Evolutionary conservation across 108 stramenopile species (phyloP), one percentile per base, ranked within the genome.

Genomic region (Skeletonema menzelii): DNA sequence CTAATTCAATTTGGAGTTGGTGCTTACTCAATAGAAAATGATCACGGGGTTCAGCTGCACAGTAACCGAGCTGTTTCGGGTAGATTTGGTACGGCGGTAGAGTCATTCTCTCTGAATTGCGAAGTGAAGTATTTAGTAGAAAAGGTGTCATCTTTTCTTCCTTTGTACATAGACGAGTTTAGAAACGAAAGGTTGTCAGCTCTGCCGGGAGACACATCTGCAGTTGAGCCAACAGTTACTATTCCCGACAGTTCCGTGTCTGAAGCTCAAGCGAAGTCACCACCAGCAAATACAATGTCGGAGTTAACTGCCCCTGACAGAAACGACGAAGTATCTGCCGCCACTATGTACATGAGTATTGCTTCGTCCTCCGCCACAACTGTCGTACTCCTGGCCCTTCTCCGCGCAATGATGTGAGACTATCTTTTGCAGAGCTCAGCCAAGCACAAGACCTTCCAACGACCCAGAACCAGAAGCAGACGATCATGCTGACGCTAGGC

Each of bases 1-100:
- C 27, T 76, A 4, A 28, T 76, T 4, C 20, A 56, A 22, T 76
- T 76, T 63, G 75, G 75, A 32, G 40, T 68, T 56, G 75, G 75
- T 26, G 61, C 44, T 0, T 76, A 62, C 37, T 63, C 67, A 13
- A 26, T 68, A 13, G 14, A 30, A 32, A 60, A 76, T 40, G 61
- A 68, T 22, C 61, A 68, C 12, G 75, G 60, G 2, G 58, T 68
- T 24, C 60, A 76, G 37, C 47, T 76, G 2, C 58, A 49, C 37
- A 76, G 75, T 34, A 76, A 62, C 55, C 67, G 55, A 46, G 75
- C 75, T n/a, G 61, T 76, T 0, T 55, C 75, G n/a, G 73, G 73
- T 14, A 20, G n/a, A 27, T 76, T 68, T 57, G 75, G 75, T 32
- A 53, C 62, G 37, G 75, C 61, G 15, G 6, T 76, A 32, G 75